Conservation (phyloP, 257 asterid species). For the Scutellaria galericulata region DNA sequence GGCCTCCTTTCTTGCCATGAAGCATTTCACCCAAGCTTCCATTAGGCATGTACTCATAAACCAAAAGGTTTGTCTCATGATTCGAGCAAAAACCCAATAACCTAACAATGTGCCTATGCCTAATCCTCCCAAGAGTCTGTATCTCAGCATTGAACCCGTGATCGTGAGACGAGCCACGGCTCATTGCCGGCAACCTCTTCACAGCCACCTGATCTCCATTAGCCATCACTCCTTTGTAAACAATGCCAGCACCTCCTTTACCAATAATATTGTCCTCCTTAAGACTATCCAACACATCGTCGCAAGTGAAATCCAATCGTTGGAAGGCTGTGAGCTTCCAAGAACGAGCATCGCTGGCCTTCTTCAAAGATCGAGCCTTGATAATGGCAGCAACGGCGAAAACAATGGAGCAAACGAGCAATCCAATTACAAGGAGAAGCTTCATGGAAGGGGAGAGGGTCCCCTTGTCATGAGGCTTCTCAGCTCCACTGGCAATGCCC, state of each 20-base stretch:
- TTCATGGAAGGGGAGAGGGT: slow-evolving; percentile 78
- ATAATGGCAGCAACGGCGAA: slow-evolving; percentile 88
- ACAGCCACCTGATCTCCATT: slow-evolving; percentile 87
- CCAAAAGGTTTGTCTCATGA: slow-evolving; percentile 85
- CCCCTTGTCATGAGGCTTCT: slow-evolving; percentile 61
- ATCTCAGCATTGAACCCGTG: slow-evolving; percentile 97
- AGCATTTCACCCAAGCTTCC: slow-evolving; percentile 95
- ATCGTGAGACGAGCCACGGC: slow-evolving; percentile 90
- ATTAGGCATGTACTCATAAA: slow-evolving; percentile 95
- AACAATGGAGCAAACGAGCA: slow-evolving; percentile 84
- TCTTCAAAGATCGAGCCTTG: slow-evolving; percentile 84
- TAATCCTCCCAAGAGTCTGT: slow-evolving; percentile 92
- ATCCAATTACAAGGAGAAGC: slow-evolving; percentile 79
- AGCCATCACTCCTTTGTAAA: slow-evolving; percentile 81
- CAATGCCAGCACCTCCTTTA: slow-evolving; percentile 97
- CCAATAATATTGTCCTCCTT: slow-evolving; percentile 94
- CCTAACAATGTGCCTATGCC: slow-evolving; percentile 92
- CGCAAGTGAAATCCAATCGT: slow-evolving; percentile 80
- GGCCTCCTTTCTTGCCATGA: slow-evolving; percentile 97
- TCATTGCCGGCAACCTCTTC: slow-evolving; percentile 80
- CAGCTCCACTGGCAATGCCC: slow-evolving; percentile 56
- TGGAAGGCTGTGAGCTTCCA: slow-evolving; percentile 99
- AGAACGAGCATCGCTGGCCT: slow-evolving; percentile 76
- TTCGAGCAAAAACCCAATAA: slow-evolving; percentile 90
- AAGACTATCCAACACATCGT: slow-evolving; percentile 78